Evolutionary conservation across 176 grass and related monocot species (phyloP).

Genomic region (Poa annua): DNA sequence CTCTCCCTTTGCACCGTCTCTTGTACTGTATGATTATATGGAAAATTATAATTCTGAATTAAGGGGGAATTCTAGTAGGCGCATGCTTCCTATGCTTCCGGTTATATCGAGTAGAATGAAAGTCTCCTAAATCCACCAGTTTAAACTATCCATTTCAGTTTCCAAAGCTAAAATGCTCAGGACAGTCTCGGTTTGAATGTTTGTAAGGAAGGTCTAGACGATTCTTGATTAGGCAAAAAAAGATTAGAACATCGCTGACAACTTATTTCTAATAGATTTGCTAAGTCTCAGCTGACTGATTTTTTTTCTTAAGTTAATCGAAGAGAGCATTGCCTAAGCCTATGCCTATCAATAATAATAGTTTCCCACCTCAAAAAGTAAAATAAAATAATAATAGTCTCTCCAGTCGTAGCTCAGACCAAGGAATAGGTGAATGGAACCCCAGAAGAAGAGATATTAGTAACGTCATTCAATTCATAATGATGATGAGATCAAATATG

Average conservation of each 20-base stretch:
- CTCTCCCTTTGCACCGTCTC: conserved; percentile 34
- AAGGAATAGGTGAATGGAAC: neutral
- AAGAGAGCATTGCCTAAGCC: neutral
- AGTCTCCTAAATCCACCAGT: no score
- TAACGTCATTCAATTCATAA: no score
- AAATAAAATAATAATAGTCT: neutral
- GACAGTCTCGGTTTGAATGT: neutral
- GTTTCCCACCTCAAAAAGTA: no score
- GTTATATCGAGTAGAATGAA: no score
- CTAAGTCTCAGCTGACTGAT: no score
- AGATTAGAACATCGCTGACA: neutral
- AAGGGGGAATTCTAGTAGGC: conserved; percentile 39
- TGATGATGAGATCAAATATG: no score
- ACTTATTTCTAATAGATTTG: neutral
- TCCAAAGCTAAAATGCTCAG: neutral
- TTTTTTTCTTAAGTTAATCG: neutral
- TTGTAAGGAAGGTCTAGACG: neutral
- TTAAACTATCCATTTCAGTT: no score
- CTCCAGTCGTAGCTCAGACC: neutral
- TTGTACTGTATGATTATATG: conserved; percentile 37
- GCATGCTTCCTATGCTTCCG: neutral
- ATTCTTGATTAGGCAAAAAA: neutral
- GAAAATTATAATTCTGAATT: conserved; percentile 28
- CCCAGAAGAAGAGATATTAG: neutral
- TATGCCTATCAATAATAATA: neutral